Evolutionary conservation across 2,329 filamentous ascomycete species (phyloP).

Genomic region (Microdochium nivale): DNA sequence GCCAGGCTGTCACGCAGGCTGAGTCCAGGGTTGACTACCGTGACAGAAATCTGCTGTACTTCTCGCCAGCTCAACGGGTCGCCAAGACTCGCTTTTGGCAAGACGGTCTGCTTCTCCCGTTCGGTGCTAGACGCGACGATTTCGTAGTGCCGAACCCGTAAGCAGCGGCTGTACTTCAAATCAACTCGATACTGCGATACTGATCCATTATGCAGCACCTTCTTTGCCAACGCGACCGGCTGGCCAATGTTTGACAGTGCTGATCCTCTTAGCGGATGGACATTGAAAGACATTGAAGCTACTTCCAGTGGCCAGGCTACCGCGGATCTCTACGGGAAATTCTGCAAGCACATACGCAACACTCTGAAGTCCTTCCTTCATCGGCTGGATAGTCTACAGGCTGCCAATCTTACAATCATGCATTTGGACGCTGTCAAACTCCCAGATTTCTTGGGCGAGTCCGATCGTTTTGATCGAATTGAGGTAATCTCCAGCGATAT

Average conservation of each 20-base stretch:
- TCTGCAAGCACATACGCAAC: conserved; percentile 22
- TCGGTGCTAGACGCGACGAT: conserved; percentile 17
- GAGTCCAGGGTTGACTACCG: conserved; percentile 19
- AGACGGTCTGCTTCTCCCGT: conserved; percentile 31
- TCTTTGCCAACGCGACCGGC: neutral
- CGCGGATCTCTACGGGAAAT: conserved; percentile 27
- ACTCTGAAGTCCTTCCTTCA: conserved; percentile 19
- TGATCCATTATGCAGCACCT: conserved; percentile 24
- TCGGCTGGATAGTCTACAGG: conserved; percentile 8
- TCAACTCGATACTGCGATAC: neutral
- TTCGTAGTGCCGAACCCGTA: conserved; percentile 31
- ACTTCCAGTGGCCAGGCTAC: conserved; percentile 13
- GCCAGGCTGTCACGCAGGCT: conserved; percentile 18
- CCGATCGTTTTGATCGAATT: conserved; percentile 23
- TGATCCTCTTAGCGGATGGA: conserved; percentile 28
- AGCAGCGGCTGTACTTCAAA: conserved; percentile 8
- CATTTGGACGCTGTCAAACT: conserved; percentile 15
- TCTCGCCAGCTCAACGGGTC: conserved; percentile 16
- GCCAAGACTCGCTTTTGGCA: conserved; percentile 19
- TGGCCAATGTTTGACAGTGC: conserved; percentile 29
- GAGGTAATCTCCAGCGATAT: conserved; percentile 20
- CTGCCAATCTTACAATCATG: conserved; percentile 17
- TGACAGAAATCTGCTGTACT: conserved; percentile 17
- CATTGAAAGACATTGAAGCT: conserved; percentile 13
- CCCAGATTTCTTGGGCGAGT: conserved; percentile 5